These are phyloP conservation scores for Tulasnella sp. DNA, from an alignment of 768 basidiomycete genomes.

Conservation along the genomic window DNA sequence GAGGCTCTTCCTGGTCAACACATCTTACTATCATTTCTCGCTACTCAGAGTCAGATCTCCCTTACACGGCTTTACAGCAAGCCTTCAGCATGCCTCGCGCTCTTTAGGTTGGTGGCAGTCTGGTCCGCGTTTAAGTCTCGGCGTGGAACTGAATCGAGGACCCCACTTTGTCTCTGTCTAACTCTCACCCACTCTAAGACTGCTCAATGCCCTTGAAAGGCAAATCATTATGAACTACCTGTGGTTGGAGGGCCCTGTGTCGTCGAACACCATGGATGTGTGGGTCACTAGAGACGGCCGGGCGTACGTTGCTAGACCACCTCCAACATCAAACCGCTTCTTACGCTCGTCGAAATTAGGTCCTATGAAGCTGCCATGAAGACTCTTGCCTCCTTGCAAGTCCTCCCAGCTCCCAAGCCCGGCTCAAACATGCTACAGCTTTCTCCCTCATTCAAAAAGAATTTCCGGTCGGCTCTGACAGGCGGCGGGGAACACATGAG, in stretches of 20 bases:
- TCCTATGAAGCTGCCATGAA: conserved; percentile 65
- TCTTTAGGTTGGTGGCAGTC: conserved; percentile 64
- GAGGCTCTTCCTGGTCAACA: conserved; percentile 22
- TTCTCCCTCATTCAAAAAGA: conserved; percentile 62
- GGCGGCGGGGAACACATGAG: conserved; percentile 79
- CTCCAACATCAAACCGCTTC: not conserved
- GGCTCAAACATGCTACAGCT: conserved; percentile 34
- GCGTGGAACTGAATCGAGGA: not conserved
- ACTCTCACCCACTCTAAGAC: conserved; percentile 42
- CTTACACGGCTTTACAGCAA: conserved; percentile 75
- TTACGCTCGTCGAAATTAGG: conserved; percentile 43
- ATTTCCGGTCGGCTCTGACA: conserved; percentile 77
- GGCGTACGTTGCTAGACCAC: conserved; percentile 48
- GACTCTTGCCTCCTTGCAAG: conserved; percentile 64
- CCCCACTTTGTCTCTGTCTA: not conserved
- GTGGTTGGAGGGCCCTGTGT: conserved; percentile 78
- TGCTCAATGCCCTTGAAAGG: conserved; percentile 72
- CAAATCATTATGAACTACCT: conserved; percentile 84
- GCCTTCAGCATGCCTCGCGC: conserved; percentile 84
- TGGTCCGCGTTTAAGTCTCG: not conserved
- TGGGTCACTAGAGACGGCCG: conserved; percentile 67
- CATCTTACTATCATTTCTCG: conserved; percentile 66
- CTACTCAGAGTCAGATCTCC: conserved; percentile 72
- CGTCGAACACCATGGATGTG: conserved; percentile 61
- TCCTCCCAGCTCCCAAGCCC: conserved; percentile 51